A percentile compares a stretch with the other conserved stretches of the same genome.
phyloP scores from a whole-genome alignment of 179 eudicot genomes.

The Carnegiea gigantea region DNA sequence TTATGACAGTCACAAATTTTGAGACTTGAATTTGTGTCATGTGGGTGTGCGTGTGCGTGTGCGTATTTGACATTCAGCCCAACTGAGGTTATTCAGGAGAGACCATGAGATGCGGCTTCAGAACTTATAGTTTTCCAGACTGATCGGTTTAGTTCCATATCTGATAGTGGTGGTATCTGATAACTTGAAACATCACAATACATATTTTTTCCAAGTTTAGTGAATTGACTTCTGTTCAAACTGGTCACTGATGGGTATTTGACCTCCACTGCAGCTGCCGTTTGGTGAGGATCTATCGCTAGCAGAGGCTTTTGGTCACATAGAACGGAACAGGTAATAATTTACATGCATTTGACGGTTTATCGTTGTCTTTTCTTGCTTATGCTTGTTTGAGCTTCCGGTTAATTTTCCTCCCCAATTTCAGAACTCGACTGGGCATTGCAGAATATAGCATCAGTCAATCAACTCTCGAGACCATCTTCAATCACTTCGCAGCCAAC shows the following conservation, averaged over 20 bases:
- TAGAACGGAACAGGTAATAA: conserved; percentile 79
- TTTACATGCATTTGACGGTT: neutral
- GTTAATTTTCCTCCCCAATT: neutral
- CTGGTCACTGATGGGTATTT: neutral
- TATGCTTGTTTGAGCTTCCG: neutral
- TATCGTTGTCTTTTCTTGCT: conserved; percentile 10
- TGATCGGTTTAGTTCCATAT: neutral
- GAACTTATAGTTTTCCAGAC: neutral
- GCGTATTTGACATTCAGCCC: neutral
- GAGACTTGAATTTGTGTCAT: neutral
- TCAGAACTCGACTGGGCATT: conserved; percentile 64
- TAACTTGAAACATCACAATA: neutral
- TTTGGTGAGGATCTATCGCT: conserved; percentile 66
- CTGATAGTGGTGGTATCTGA: neutral
- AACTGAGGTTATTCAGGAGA: neutral
- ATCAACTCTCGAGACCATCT: conserved; percentile 95
- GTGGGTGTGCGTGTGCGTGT: neutral
- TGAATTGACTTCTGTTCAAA: neutral
- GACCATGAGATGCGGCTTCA: too few species aligned
- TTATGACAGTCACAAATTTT: too few species aligned
- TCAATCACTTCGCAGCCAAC: conserved; percentile 89
- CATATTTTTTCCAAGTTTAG: neutral
- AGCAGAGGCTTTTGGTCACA: conserved; percentile 94
- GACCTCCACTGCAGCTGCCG: conserved; percentile 55
- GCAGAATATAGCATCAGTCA: conserved; percentile 97